Evolutionary conservation across 768 basidiomycete species (phyloP), one percentile per base, ranked within the genome.

Genomic region (Boletales sp.): DNA sequence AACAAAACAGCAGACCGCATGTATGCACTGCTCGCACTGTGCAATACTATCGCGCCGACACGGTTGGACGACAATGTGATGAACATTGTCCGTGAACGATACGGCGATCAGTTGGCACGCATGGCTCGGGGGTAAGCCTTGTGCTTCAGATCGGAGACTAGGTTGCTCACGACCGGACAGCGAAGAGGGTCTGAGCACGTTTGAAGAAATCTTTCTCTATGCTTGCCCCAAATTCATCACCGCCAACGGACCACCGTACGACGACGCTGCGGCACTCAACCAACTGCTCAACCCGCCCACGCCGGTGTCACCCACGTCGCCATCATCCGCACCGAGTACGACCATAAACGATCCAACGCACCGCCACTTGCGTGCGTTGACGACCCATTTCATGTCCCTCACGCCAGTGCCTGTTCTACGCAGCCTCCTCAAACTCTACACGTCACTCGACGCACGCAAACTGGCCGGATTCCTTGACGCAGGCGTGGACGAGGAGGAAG

Each of bases 1-100:
- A 93, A 87, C 74, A 97, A 97, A 77, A 94, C 90, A 15, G 94
- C 92, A 4, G 97, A 99, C 64, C 77, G 97, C 40, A 99, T 98
- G 94, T 95, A 97, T 61, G 94, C 94, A 6, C 70, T 99, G 30
- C 90, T 97, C 54, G 91, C 94, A 8, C 83, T 99, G 52, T 95
- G 93, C 73, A 88, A 92, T 58, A 87, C 90, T 1, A 79, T 98
- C 9, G 93, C 94, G 4, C 94, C 97, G 2, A 94, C 87, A 48
- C 80, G 94, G 50, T 73, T 95, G 53, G 95, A 98, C 62, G 94
- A 97, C 66, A 93, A 92, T 64, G 94, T 95, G 63, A 86, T 92
- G 69, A 87, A 91, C 66, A 86, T 85, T 47, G 90, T 93, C 36
- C 92, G 92, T 65, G 95, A 99, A 68, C 82, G 88, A 45, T 95